Evolutionary conservation across 768 basidiomycete genomes (phyloP).

Genomic region (Boletellus ananiceps): DNA sequence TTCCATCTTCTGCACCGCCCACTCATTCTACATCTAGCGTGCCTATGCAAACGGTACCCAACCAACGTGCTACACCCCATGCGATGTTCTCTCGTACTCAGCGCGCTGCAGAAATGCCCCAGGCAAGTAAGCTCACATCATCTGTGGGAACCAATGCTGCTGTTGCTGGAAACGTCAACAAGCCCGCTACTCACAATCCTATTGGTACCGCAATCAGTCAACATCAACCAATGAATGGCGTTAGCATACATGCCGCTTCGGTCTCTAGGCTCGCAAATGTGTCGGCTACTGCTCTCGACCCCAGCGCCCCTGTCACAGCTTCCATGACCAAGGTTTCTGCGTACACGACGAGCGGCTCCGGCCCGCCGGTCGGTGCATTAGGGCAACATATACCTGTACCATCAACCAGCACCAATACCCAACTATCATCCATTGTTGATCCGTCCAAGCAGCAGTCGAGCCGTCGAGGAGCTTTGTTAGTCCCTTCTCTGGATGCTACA

Average conservation of each 20-base stretch:
- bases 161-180: conserved; percentile 4
- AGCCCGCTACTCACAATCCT: conserved; percentile 4
- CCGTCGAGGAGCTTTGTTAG: conserved; percentile 13
- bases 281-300: conserved; percentile 1
- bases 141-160: conserved; percentile 1
- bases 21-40: conserved; percentile 13
- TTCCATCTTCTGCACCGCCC: conserved; percentile 22
- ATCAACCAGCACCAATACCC: conserved; percentile 5
- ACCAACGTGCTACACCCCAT: conserved; percentile 20
- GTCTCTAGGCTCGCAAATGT: conserved; percentile 10
- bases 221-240: conserved; percentile 8
- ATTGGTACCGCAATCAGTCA: conserved; percentile 2
- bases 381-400: conserved; percentile 8
- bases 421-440: conserved; percentile 14
- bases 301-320: conserved; percentile 1
- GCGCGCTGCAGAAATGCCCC: conserved; percentile 21
- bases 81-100: conserved; percentile 19
- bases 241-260: conserved; percentile 3
- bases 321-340: conserved; percentile 8
- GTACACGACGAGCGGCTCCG: conserved; percentile 3
- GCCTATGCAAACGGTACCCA: conserved; percentile 5
- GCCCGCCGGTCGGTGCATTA: conserved; percentile 1
- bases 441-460: conserved; percentile 16
- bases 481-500: conserved; percentile 15
- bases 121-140: conserved; percentile 16